Evolutionary conservation across 768 basidiomycete genomes (phyloP), one percentile per base, ranked within the genome.

Genomic region (Boletus barrowsii): DNA sequence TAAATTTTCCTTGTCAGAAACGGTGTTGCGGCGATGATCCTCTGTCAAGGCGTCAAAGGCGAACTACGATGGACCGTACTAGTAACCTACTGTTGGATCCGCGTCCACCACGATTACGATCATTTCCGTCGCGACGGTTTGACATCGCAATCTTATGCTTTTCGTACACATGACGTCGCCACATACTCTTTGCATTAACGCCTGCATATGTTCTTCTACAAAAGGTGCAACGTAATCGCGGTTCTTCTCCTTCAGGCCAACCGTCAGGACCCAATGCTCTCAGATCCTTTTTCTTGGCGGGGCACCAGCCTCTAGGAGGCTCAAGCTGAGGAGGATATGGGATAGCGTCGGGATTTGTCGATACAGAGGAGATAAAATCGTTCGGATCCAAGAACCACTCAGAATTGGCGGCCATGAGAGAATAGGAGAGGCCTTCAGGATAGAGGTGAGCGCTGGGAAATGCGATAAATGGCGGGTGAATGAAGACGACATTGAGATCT

Each of bases 111-210:
- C 88, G 80, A 55, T 78, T 79, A 45, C 82, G 78, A 46, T 88
- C 86, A 46, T 75, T 75, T 47, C 78, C 83, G 58, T 90, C 90
- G 49, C 90, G 83, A 32, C 90, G 79, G 62, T 93, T 93, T 36
- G 88, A 79, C 90, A 93, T 92, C 37, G 90, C 88, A 63, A 93
- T 88, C 71, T 90, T 91, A 68, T 93, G 90, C 65, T 92, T 91
- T 72, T 93, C 90, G 58, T 87, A 90, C 30, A 93, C 90, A 68
- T 93, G 90, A 44, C 90, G 78, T 55, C 90, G 75, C 90, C 90
- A 93, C 90, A 93, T 93, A 65, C 89, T 91, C 72, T 92, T 91
- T 7, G 90, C 90, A 66, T 93, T 93, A 32, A 90, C 87, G 11
- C 90, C 90, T 4, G 89, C 87, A 62, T 93, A 93, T 6, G 84